Evolutionary conservation across 2,329 filamentous ascomycete genomes (phyloP), one percentile per base, ranked within the genome.

Genomic region (Venturia aucupariae): DNA sequence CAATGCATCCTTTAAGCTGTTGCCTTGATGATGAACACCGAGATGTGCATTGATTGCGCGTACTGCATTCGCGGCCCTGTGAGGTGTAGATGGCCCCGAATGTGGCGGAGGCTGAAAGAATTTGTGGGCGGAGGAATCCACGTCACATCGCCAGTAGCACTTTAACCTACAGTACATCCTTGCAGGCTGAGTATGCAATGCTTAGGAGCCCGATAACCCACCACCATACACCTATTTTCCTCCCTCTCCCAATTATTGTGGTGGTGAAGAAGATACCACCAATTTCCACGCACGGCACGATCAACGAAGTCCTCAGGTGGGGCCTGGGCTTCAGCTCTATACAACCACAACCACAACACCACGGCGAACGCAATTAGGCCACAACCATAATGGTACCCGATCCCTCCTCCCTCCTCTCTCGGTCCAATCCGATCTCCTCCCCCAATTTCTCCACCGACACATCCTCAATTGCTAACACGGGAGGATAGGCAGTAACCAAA

Each of bases 401-500:
- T 10, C 19, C 55, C 19, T 11, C 19, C 32, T 22, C 22, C 11
- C 19, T 11, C 22, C 44, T n/a, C 6, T n/a, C 6, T 8, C 44
- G 22, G 10, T 8, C 44, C n/a, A 10, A 3, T 7, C n/a, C 44
- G 17, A 17, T 44, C 7, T n/a, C n/a, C 15, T 44, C 6, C 17
- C n/a, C 41, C 3, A 44, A 22, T 7, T 7, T 46, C n/a, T 46
- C 19, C 44, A 3, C n/a, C 44, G 2, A 10, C 44, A 19, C 22
- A 22, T 2, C 44, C 19, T 1, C n/a, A 24, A 6, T 46, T n/a
- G n/a, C 46, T 51, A 51, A 51, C 39, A 19, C 39, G 19, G 19
- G 24, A 6, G 10, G 3, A 51, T 68, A 83, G 82, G 82, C 78
- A 66, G 78, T 82, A 67, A 81, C 82, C 62, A 84, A 83, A 75